Evolutionary conservation across 1,284 basidiomycete species (phyloP).

Genomic region (Sanghuangporus sanghuang): DNA sequence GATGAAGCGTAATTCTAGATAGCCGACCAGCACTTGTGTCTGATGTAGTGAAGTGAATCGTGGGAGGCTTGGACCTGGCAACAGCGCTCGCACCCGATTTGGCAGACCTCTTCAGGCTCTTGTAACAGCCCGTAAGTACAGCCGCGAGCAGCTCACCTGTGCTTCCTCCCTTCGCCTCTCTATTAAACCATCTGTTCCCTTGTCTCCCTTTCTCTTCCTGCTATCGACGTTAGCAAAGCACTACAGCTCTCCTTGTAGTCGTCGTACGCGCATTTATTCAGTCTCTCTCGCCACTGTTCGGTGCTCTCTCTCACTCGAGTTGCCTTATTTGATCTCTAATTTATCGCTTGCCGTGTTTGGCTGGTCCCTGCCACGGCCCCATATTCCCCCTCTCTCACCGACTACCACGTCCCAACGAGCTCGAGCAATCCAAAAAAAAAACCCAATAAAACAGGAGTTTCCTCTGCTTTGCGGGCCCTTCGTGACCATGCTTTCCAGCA

Average conservation of each 20-base stretch:
- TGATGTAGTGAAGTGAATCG: too few species aligned
- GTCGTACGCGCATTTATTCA: not conserved
- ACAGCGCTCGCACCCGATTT: not conserved
- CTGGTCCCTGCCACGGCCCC: slow-evolving; percentile 5
- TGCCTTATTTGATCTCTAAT: slow-evolving; percentile 6
- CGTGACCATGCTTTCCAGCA: slow-evolving; percentile 40
- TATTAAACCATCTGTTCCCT: not conserved
- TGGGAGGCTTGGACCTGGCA: not conserved
- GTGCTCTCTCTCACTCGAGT: slow-evolving; percentile 5
- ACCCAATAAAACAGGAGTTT: not conserved
- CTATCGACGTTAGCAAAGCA: not conserved
- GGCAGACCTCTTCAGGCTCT: not conserved
- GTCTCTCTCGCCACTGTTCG: slow-evolving; percentile 7
- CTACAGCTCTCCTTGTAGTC: not conserved
- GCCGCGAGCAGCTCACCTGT: too few species aligned
- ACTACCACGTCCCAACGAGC: slow-evolving; percentile 1
- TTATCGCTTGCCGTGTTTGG: slow-evolving; percentile 7
- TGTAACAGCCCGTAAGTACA: not conserved
- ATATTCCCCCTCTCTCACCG: not conserved
- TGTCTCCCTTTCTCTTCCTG: not conserved
- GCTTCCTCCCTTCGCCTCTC: too few species aligned
- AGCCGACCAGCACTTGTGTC: slow-evolving; percentile 2
- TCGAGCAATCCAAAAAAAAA: not conserved
- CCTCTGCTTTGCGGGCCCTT: not conserved
- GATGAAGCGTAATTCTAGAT: not conserved